phyloP scores from a whole-genome alignment of 2,329 filamentous ascomycete species.

The Diaporthe citriasiana region DNA sequence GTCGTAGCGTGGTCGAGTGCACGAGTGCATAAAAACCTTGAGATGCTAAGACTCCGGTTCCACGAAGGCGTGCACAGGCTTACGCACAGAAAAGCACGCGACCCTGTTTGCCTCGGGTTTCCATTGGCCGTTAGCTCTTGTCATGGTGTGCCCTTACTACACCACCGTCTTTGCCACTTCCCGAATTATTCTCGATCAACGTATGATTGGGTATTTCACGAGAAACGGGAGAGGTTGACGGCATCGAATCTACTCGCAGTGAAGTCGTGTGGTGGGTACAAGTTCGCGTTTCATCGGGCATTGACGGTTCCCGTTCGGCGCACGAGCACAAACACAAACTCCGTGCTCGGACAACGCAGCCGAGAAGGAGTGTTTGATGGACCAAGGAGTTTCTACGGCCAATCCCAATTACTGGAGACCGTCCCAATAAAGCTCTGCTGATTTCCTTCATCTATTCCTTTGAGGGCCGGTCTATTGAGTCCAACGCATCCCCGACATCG shows the following conservation, averaged over 20 bases:
- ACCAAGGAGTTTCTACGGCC: background rate
- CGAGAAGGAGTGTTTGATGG: background rate
- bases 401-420: background rate
- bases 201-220: background rate
- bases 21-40: background rate
- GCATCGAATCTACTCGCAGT: background rate
- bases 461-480: background rate
- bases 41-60: slow-evolving; percentile 8
- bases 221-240: background rate
- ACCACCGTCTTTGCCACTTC: background rate
- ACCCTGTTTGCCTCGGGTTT: background rate
- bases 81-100: background rate
- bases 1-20: background rate
- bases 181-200: background rate
- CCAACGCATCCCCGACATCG: background rate
- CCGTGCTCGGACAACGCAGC: slow-evolving; percentile 2
- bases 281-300: background rate
- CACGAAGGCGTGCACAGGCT: background rate
- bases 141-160: background rate
- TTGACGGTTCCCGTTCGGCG: background rate
- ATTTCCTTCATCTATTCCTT: slow-evolving; percentile 3
- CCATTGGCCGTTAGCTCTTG: background rate
- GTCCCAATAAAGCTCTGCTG: background rate
- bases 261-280: background rate
- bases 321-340: slow-evolving; percentile 5